Percentiles rank a stretch among this genome's conserved stretches.
These are phyloP conservation scores for Leptomonas pyrrhocoris DNA, from an alignment of 208 protist species.

Conservation along the genomic window DNA sequence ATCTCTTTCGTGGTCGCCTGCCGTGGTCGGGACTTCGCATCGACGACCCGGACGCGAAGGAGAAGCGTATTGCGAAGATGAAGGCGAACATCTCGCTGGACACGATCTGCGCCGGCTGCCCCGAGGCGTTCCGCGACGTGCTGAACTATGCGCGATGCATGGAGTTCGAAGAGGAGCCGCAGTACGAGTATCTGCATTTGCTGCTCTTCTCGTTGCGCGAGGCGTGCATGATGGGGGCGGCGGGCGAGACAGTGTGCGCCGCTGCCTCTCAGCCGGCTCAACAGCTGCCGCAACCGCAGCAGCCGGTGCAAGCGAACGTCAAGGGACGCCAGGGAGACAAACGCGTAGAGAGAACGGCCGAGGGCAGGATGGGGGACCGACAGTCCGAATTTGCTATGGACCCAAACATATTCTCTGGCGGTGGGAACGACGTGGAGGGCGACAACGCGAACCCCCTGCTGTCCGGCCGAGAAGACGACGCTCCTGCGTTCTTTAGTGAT, in stretches of 20 bases:
- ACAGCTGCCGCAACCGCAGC: slow-evolving; percentile 23
- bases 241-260: neutral
- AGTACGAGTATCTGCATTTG: slow-evolving; percentile 70
- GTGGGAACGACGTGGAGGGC: slow-evolving; percentile 8
- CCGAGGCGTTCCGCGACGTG: slow-evolving; percentile 66
- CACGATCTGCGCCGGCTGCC: slow-evolving; percentile 56
- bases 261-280: slow-evolving; percentile 2
- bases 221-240: slow-evolving; percentile 1
- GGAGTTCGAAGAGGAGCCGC: slow-evolving; percentile 71
- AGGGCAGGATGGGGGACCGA: neutral
- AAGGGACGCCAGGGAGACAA: neutral
- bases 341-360: neutral
- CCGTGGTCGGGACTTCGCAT: slow-evolving; percentile 94
- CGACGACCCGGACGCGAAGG: slow-evolving; percentile 59
- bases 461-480: slow-evolving; percentile 7
- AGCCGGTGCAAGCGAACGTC: slow-evolving; percentile 7
- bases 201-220: slow-evolving; percentile 51
- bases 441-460: slow-evolving; percentile 13
- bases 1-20: slow-evolving; percentile 96
- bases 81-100: slow-evolving; percentile 59
- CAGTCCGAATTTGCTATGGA: neutral
- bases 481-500: slow-evolving; percentile 38
- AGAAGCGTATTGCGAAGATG: slow-evolving; percentile 51
- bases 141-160: slow-evolving; percentile 69
- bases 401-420: slow-evolving; percentile 18